Evolutionary conservation across 495 filamentous ascomycete species (phyloP).

Genomic region (Penicillium desertorum): DNA sequence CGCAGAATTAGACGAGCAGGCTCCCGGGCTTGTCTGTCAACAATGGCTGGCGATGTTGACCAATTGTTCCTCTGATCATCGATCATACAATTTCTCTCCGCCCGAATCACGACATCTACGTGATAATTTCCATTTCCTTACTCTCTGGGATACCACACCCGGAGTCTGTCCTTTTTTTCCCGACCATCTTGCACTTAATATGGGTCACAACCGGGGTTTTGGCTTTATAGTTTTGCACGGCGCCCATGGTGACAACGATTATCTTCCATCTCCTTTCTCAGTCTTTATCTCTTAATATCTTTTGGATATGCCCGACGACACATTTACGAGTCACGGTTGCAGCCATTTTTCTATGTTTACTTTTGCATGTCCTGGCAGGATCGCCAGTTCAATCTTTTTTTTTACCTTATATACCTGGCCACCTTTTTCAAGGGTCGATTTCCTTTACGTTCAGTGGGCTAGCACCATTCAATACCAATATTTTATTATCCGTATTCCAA

Average conservation of each 20-base stretch:
- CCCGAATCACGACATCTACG: slow-evolving; percentile 6
- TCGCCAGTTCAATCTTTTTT: slow-evolving; percentile 13
- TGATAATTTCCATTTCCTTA: slow-evolving; percentile 5
- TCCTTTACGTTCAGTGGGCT: slow-evolving; percentile 9
- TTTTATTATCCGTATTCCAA: not conserved
- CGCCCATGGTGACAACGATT: slow-evolving; percentile 21
- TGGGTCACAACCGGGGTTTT: slow-evolving; percentile 7
- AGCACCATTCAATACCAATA: slow-evolving; percentile 17
- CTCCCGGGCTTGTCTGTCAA: slow-evolving; percentile 3
- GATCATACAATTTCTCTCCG: slow-evolving; percentile 2
- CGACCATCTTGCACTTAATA: slow-evolving; percentile 10
- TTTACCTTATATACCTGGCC: slow-evolving; percentile 10
- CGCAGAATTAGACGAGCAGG: not conserved
- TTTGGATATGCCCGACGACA: slow-evolving; percentile 15
- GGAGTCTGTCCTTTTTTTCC: slow-evolving; percentile 7
- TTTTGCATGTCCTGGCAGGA: slow-evolving; percentile 14
- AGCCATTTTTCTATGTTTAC: slow-evolving; percentile 12
- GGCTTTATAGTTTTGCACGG: slow-evolving; percentile 26
- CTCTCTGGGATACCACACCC: slow-evolving; percentile 10
- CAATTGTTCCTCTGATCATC: slow-evolving; percentile 6
- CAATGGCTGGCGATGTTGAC: slow-evolving; percentile 12
- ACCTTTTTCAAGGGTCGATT: slow-evolving; percentile 1
- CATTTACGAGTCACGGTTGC: slow-evolving; percentile 30
- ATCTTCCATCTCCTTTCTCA: slow-evolving; percentile 3
- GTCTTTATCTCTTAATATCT: slow-evolving; percentile 15